These are phyloP conservation scores for Venturiaceae sp. DNA, from an alignment of 2,329 filamentous ascomycete genomes.

Conservation along the genomic window DNA sequence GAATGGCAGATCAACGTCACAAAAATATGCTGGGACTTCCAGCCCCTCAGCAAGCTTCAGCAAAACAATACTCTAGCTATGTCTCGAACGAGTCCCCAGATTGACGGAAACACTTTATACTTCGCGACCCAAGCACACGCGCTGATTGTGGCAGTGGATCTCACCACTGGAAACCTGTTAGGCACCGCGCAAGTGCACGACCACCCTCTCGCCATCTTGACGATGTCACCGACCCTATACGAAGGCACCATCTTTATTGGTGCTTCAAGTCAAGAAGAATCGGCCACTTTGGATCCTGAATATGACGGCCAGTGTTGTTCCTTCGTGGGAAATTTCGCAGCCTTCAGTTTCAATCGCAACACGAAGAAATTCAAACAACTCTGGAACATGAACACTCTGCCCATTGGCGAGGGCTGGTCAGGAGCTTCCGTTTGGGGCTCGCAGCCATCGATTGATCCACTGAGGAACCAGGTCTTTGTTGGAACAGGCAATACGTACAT, in stretches of 20 bases:
- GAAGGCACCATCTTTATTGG: slow-evolving; percentile 19
- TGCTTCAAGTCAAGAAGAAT: slow-evolving; percentile 17
- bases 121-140: slow-evolving; percentile 18
- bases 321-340: slow-evolving; percentile 16
- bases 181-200: slow-evolving; percentile 15
- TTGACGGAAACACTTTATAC: slow-evolving; percentile 18
- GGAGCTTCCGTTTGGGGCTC: slow-evolving; percentile 22
- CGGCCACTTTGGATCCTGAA: slow-evolving; percentile 4
- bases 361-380: slow-evolving; percentile 11
- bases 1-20: slow-evolving; percentile 22
- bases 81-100: slow-evolving; percentile 11
- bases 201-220: slow-evolving; percentile 19
- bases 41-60: slow-evolving; percentile 10
- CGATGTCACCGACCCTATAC: slow-evolving; percentile 18
- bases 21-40: slow-evolving; percentile 13
- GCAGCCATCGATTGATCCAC: slow-evolving; percentile 21
- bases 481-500: slow-evolving; percentile 24
- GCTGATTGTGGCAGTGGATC: slow-evolving; percentile 18
- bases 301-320: slow-evolving; percentile 23
- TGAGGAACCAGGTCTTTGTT: slow-evolving; percentile 18
- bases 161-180: slow-evolving; percentile 13
- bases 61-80: slow-evolving; percentile 1
- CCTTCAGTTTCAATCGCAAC: slow-evolving; percentile 12
- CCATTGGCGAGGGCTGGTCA: slow-evolving; percentile 14
- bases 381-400: slow-evolving; percentile 15